phyloP scores from a whole-genome alignment of 306 rosid genomes.

The Delonix regia region DNA sequence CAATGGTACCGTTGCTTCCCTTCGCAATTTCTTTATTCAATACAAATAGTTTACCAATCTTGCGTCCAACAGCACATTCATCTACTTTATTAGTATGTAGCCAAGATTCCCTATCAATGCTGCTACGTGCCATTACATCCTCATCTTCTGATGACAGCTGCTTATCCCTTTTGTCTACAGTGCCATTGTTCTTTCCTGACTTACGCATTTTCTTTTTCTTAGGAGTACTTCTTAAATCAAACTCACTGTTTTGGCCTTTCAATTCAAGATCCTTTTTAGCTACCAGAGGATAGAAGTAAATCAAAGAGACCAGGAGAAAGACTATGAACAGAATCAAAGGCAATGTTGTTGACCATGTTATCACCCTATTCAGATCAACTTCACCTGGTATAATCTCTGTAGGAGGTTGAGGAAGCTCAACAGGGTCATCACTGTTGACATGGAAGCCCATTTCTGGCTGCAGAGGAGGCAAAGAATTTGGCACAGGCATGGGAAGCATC shows the following conservation, averaged over 20 bases:
- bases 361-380: constrained; percentile 10
- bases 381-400: constrained; percentile 21
- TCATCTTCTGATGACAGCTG: constrained; percentile 33
- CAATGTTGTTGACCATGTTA: constrained; percentile 23
- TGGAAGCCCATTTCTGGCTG: constrained; percentile 10
- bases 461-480: constrained; percentile 22
- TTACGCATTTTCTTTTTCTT: constrained; percentile 57
- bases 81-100: constrained; percentile 29
- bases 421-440: constrained; percentile 32
- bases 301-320: constrained; percentile 37
- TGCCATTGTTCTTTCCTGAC: constrained; percentile 41
- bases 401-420: constrained; percentile 12
- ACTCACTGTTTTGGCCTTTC: constrained; percentile 31
- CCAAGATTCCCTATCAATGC: constrained; percentile 17
- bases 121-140: constrained; percentile 14
- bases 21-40: constrained; percentile 66
- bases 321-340: constrained; percentile 29
- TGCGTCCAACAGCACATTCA: constrained; percentile 55
- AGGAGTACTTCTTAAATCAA: constrained; percentile 40
- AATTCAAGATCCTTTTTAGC: constrained; percentile 18
- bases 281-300: neutral
- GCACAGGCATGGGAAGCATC: constrained; percentile 31
- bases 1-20: constrained; percentile 85
- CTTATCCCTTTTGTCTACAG: constrained; percentile 40
- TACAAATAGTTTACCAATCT: constrained; percentile 61